Percentiles rank a stretch among this genome's conserved stretches.
Conservation (phyloP, 164 flowering plant species). For the Berberis vulgaris region DNA sequence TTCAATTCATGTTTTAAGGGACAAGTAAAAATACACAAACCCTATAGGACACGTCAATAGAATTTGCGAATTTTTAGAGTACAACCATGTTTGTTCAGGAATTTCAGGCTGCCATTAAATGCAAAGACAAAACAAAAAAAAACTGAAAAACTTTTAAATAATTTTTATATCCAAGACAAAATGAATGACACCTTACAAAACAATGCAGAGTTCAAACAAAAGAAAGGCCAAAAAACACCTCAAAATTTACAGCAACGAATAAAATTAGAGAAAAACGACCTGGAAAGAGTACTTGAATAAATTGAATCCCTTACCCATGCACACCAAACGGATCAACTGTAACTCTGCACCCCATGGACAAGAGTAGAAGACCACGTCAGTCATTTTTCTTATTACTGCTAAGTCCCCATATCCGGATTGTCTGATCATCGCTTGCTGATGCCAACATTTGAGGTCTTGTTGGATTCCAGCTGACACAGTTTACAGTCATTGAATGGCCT, state of each 20-base stretch:
- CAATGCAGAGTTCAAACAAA: neutral
- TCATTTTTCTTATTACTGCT: constrained; percentile 5
- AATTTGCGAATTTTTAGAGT: no score
- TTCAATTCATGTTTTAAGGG: no score
- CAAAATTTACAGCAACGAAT: neutral
- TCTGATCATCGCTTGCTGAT: constrained; percentile 88
- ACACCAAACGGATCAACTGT: neutral
- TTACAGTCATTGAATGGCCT: constrained; percentile 79
- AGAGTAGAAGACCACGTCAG: neutral
- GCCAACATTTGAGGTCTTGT: constrained; percentile 65
- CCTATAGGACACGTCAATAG: no score
- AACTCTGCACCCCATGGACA: neutral
- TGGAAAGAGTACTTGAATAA: neutral
- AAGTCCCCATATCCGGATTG: constrained; percentile 87
- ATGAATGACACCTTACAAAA: neutral
- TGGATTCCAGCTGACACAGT: constrained; percentile 93
- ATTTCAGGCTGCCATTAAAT: no score
- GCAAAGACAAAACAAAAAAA: no score
- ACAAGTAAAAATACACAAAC: no score
- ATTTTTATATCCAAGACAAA: neutral
- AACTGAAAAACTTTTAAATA: no score
- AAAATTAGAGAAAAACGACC: neutral
- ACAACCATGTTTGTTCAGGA: no score
- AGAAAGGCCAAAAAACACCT: neutral
- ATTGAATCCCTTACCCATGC: neutral